phyloP scores from a whole-genome alignment of 805 yeast species.

The Jamesozyma rosinii region DNA sequence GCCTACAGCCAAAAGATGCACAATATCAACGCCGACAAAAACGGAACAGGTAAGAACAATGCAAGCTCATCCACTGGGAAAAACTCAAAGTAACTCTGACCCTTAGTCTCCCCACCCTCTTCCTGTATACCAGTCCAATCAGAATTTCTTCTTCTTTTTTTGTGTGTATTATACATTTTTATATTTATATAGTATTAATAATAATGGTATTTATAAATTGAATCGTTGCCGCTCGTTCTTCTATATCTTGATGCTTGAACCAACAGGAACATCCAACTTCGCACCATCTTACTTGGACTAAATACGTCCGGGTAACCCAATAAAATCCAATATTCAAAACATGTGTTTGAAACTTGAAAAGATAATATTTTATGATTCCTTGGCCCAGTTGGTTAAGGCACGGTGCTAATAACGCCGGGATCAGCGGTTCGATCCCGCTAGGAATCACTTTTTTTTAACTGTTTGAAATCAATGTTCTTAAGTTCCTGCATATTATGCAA shows the following conservation, averaged over 20 bases:
- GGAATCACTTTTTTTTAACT: slow-evolving; percentile 3
- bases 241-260: no score
- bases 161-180: neutral
- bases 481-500: no score
- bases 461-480: no score
- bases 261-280: no score
- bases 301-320: no score
- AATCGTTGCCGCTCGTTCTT: no score
- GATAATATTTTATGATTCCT: slow-evolving; percentile 6
- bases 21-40: slow-evolving; percentile 30
- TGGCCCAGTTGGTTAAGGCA: slow-evolving; percentile 10
- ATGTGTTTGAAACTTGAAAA: no score
- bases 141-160: neutral
- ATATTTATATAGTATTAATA: neutral
- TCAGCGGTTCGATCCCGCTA: slow-evolving; percentile 9
- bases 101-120: no score
- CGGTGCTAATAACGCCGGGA: slow-evolving; percentile 9
- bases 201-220: no score
- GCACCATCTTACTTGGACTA: no score
- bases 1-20: slow-evolving; percentile 57
- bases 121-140: no score
- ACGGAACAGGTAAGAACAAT: slow-evolving; percentile 3
- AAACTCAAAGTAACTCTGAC: neutral
- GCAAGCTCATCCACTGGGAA: neutral
- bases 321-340: no score